Percentiles rank a stretch among this genome's conserved stretches.
Evolutionary conservation across 2,329 filamentous ascomycete species (phyloP).

Genomic region (Alternaria brassicae): DNA sequence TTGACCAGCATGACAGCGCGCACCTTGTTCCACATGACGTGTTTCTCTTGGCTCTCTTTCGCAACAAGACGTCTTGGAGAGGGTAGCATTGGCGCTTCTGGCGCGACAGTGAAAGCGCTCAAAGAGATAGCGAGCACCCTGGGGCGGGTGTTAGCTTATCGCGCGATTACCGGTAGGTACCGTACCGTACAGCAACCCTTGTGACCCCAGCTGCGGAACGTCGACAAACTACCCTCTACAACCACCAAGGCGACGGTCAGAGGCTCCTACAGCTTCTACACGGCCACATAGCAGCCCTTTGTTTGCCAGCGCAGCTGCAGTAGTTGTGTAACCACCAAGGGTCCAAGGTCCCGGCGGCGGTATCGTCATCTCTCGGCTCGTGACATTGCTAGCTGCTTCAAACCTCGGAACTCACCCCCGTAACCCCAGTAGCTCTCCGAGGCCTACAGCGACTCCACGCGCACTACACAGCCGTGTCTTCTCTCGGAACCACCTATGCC

Average conservation of each 20-base stretch:
- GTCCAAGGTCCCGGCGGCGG: constrained; percentile 10
- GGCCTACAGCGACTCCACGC: background rate
- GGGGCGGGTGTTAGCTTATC: constrained; percentile 27
- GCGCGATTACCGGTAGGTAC: constrained; percentile 20
- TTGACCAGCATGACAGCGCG: constrained; percentile 23
- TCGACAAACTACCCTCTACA: constrained; percentile 15
- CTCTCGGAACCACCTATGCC: constrained; percentile 1
- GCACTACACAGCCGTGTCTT: background rate
- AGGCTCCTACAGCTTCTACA: background rate
- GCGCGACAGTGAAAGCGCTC: background rate
- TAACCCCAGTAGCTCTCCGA: constrained; percentile 19
- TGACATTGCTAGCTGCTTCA: constrained; percentile 33
- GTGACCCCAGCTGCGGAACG: constrained; percentile 18
- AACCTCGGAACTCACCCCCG: constrained; percentile 8
- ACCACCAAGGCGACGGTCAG: constrained; percentile 9
- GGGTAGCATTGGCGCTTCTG: background rate
- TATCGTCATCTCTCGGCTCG: constrained; percentile 26
- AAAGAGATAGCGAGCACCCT: background rate
- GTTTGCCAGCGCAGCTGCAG: constrained; percentile 7
- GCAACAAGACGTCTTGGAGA: background rate
- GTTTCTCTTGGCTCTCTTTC: background rate
- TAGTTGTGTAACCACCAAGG: background rate
- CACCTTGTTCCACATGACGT: constrained; percentile 33
- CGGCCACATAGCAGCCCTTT: background rate
- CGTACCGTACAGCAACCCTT: too few species aligned